Evolutionary conservation across 352 stramenopile genomes (phyloP).

Genomic region (Pythium phragmiticola): DNA sequence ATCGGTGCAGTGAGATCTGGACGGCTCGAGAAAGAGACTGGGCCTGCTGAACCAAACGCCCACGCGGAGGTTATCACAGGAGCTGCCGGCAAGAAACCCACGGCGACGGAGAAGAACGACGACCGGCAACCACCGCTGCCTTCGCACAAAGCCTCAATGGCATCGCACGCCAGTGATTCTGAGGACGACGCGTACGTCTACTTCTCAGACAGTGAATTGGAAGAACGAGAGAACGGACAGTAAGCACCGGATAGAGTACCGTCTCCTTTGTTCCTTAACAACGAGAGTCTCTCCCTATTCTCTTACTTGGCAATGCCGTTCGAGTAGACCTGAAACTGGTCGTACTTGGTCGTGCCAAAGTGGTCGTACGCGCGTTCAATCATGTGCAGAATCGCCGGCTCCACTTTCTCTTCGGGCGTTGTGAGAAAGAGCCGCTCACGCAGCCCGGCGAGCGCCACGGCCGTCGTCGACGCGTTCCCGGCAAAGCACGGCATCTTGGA

Average conservation of each 20-base stretch:
- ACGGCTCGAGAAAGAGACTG: neutral
- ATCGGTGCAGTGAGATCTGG: neutral
- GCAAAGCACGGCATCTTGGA: conserved; percentile 76
- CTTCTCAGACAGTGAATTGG: conserved; percentile 19
- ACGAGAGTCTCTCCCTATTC: neutral
- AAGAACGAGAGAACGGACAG: conserved; percentile 3
- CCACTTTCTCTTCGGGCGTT: conserved; percentile 59
- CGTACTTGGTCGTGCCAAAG: conserved; percentile 95
- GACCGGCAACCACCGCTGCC: neutral
- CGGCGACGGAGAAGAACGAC: neutral
- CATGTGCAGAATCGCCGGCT: conserved; percentile 79
- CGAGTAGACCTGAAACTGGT: conserved; percentile 92
- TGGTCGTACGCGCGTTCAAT: conserved; percentile 95
- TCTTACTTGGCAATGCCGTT: conserved; percentile 86
- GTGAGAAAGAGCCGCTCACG: conserved; percentile 74
- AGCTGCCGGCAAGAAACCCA: neutral
- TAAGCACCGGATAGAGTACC: neutral
- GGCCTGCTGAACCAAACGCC: neutral
- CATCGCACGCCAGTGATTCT: neutral
- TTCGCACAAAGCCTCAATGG: neutral
- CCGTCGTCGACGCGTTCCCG: conserved; percentile 25
- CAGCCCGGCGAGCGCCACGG: conserved; percentile 40
- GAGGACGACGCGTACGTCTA: conserved; percentile 28
- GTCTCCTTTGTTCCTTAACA: neutral
- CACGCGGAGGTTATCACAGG: neutral